phyloP scores from a whole-genome alignment of 2,329 filamentous ascomycete genomes.

The Colletotrichum eleusines region DNA sequence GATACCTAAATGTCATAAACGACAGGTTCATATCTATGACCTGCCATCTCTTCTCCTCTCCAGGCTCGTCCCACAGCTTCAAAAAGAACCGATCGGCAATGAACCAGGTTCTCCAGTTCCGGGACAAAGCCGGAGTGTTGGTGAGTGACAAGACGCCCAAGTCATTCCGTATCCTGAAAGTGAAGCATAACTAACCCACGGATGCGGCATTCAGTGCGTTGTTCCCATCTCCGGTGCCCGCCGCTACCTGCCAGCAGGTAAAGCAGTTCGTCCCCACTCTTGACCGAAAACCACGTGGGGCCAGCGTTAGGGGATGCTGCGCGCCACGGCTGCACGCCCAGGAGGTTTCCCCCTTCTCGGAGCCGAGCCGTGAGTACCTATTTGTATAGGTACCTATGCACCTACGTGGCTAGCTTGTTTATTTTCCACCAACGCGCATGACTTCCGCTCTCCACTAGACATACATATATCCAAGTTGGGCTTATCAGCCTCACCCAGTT shows the following conservation, averaged over 20 bases:
- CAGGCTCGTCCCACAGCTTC: too few relatives aligned
- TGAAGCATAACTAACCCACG: too few relatives aligned
- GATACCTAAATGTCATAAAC: too few relatives aligned
- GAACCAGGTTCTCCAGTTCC: too few relatives aligned
- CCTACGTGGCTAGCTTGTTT: background rate
- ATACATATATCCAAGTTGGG: background rate
- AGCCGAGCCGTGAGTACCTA: background rate
- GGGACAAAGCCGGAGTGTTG: too few relatives aligned
- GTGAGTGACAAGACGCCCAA: too few relatives aligned
- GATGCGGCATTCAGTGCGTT: background rate
- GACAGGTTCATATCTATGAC: too few relatives aligned
- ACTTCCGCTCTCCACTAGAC: conserved; percentile 1
- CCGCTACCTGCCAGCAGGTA: conserved; percentile 26
- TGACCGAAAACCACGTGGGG: conserved; percentile 33
- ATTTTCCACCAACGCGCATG: background rate
- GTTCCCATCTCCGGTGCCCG: too few relatives aligned
- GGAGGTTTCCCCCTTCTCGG: background rate
- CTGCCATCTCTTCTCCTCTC: too few relatives aligned
- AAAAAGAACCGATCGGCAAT: too few relatives aligned
- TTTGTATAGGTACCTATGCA: too few relatives aligned
- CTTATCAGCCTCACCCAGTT: background rate
- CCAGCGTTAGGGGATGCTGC: conserved; percentile 12
- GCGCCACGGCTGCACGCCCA: conserved; percentile 2
- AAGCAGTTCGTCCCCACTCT: conserved; percentile 10
- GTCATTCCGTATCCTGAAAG: too few relatives aligned